These are phyloP conservation scores for Geotrichum australiense DNA, from an alignment of 1,139 yeast species.

Conservation along the genomic window DNA sequence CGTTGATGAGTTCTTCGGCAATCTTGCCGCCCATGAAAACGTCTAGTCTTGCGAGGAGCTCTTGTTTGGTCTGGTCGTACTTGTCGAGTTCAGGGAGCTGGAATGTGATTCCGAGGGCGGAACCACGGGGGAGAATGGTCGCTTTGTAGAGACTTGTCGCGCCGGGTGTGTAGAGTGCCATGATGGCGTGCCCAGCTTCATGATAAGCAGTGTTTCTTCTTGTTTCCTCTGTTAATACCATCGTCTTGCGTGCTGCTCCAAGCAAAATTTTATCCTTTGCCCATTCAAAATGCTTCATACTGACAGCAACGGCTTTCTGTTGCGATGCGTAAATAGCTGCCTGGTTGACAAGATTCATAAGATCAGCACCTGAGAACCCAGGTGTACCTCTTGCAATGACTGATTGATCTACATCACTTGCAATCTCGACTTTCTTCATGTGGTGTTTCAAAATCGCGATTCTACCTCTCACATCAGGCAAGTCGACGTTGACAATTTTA, in stretches of 20 bases:
- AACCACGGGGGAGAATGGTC: constrained; percentile 92
- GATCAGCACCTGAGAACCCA: constrained; percentile 94
- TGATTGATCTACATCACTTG: constrained; percentile 79
- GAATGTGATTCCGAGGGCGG: constrained; percentile 94
- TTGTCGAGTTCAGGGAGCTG: constrained; percentile 98
- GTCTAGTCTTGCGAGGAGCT: constrained; percentile 85
- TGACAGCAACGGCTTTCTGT: constrained; percentile 81
- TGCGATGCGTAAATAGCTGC: constrained; percentile 98
- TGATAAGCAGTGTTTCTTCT: constrained; percentile 94
- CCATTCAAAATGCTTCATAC: constrained; percentile 94
- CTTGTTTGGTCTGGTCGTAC: constrained; percentile 83
- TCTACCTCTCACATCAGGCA: constrained; percentile 98
- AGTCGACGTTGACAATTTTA: constrained; percentile 87
- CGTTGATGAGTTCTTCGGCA: constrained; percentile 91
- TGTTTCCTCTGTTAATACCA: constrained; percentile 95
- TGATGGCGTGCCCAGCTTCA: constrained; percentile 97
- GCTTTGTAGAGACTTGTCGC: constrained; percentile 96
- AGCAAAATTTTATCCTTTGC: constrained; percentile 95
- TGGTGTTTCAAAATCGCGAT: constrained; percentile 88
- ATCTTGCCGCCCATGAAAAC: constrained; percentile 99
- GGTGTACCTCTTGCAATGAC: constrained; percentile 95
- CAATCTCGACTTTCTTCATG: constrained; percentile 81
- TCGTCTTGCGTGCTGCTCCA: constrained; percentile 98
- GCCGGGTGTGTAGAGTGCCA: constrained; percentile 93
- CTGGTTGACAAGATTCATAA: constrained; percentile 91